Evolutionary conservation across 2,329 filamentous ascomycete species (phyloP).

Genomic region (Ascochyta viciae-villosae): DNA sequence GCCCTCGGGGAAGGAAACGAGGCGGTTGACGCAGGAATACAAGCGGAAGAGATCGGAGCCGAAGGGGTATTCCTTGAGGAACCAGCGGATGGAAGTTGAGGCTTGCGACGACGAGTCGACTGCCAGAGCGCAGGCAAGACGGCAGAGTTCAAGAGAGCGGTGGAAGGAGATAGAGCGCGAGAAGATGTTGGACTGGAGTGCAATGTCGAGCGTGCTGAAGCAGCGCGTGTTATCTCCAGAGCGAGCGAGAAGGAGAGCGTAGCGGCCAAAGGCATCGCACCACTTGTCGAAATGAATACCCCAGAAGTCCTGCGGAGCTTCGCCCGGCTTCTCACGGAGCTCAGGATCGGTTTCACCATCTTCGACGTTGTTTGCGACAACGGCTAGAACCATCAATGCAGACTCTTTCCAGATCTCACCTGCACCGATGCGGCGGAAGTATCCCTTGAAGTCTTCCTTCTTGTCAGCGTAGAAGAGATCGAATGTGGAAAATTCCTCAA

Average conservation of each 20-base stretch:
- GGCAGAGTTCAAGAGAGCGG: slow-evolving; percentile 78
- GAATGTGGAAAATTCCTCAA: slow-evolving; percentile 67
- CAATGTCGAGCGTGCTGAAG: slow-evolving; percentile 81
- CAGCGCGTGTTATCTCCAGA: slow-evolving; percentile 72
- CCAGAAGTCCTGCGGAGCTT: slow-evolving; percentile 66
- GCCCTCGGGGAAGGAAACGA: slow-evolving; percentile 75
- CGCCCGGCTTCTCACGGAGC: slow-evolving; percentile 36
- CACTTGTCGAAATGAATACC: slow-evolving; percentile 83
- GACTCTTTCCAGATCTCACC: slow-evolving; percentile 46
- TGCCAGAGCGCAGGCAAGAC: slow-evolving; percentile 83
- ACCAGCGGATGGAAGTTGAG: slow-evolving; percentile 77
- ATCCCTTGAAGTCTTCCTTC: slow-evolving; percentile 51
- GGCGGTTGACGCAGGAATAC: slow-evolving; percentile 77
- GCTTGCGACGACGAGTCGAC: slow-evolving; percentile 79
- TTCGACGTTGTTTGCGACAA: slow-evolving; percentile 44
- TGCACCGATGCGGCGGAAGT: slow-evolving; percentile 43
- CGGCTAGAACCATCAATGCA: slow-evolving; percentile 44
- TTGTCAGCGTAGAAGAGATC: slow-evolving; percentile 63
- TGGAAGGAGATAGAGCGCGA: slow-evolving; percentile 71
- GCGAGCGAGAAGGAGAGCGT: slow-evolving; percentile 77
- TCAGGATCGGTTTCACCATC: slow-evolving; percentile 40
- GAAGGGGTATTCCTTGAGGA: slow-evolving; percentile 83
- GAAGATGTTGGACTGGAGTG: slow-evolving; percentile 82
- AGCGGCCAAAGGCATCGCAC: slow-evolving; percentile 90
- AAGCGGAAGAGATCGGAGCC: slow-evolving; percentile 84